A percentile compares a stretch with the other conserved stretches of the same genome.
Evolutionary conservation across 345 rosid genomes (phyloP).

Genomic region (Acer saccharum): DNA sequence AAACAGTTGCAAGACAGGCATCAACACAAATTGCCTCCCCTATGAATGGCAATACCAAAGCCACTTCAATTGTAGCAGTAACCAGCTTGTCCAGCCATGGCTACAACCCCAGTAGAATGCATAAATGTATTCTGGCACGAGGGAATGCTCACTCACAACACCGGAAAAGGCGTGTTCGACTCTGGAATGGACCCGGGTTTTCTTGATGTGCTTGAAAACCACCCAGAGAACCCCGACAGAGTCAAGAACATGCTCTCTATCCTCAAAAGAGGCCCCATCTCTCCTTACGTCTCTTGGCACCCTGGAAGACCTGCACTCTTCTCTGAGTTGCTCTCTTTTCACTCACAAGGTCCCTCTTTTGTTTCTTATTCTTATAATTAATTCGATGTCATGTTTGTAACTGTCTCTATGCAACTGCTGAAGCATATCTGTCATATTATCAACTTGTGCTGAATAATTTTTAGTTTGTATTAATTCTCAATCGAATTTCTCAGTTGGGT

Average conservation of each 20-base stretch:
- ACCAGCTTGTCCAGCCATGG: neutral
- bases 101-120: slow-evolving; percentile 13
- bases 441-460: too few relatives aligned
- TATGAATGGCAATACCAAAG: too few relatives aligned
- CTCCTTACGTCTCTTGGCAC: slow-evolving; percentile 71
- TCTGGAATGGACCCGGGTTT: slow-evolving; percentile 68
- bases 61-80: neutral
- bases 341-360: slow-evolving; percentile 49
- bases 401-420: too few relatives aligned
- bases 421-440: too few relatives aligned
- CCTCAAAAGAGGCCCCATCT: slow-evolving; percentile 77
- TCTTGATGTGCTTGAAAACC: slow-evolving; percentile 73
- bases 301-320: slow-evolving; percentile 53
- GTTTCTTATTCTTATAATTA: neutral
- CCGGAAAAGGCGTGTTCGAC: slow-evolving; percentile 74
- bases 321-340: slow-evolving; percentile 71
- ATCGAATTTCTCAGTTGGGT: too few relatives aligned
- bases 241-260: slow-evolving; percentile 81
- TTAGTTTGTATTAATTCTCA: neutral
- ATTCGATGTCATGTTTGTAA: neutral
- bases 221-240: slow-evolving; percentile 83
- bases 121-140: slow-evolving; percentile 85
- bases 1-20: too few relatives aligned
- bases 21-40: too few relatives aligned
- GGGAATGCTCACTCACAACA: slow-evolving; percentile 73